Conservation (phyloP, 805 yeast genomes). For the Clavispora carvajalis region DNA sequence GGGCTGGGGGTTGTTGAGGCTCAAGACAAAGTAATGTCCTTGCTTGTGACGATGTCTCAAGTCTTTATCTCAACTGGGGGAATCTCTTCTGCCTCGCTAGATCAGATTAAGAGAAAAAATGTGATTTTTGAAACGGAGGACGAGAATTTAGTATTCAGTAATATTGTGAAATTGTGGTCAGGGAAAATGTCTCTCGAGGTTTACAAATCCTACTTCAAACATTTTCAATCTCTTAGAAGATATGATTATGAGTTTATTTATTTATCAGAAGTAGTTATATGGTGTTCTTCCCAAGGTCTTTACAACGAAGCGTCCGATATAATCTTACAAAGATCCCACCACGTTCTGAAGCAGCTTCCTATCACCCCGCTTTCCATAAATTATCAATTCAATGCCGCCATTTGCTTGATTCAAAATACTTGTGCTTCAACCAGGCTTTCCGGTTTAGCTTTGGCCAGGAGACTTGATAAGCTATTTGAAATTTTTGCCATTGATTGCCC, state of each 20-base stretch:
- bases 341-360: constrained; percentile 19
- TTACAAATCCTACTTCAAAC: constrained; percentile 3
- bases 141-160: constrained; percentile 3
- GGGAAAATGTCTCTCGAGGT: constrained; percentile 4
- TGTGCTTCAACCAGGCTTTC: constrained; percentile 13
- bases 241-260: constrained; percentile 13
- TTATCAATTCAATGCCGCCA: constrained; percentile 16
- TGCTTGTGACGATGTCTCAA: not conserved
- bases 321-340: constrained; percentile 12
- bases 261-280: constrained; percentile 11
- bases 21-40: not conserved
- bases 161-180: constrained; percentile 8
- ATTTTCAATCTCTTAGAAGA: not conserved
- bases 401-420: constrained; percentile 17
- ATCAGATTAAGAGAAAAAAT: constrained; percentile 2
- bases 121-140: constrained; percentile 4
- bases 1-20: not conserved
- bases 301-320: constrained; percentile 15
- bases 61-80: not conserved
- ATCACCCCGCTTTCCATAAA: constrained; percentile 18
- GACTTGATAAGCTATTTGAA: constrained; percentile 20
- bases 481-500: constrained; percentile 35
- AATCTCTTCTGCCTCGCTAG: not conserved
- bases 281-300: constrained; percentile 12
- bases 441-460: constrained; percentile 18